Base-by-base conservation (phyloP, 2,329 filamentous ascomycete species). In the Diaporthe helianthi region DNA sequence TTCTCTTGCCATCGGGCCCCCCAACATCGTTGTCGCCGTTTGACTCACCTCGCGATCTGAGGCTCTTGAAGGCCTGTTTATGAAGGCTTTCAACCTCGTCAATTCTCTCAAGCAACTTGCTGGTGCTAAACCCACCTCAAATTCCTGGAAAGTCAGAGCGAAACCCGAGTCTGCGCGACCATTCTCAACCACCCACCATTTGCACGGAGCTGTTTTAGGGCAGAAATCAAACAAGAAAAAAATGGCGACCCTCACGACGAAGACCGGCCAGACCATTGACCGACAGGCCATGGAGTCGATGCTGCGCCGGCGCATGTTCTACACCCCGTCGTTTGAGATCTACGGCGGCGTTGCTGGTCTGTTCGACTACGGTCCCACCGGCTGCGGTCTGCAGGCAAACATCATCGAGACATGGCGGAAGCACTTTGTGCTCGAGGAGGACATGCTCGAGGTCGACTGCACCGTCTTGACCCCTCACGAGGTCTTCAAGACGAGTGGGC, bases 371-470 rank as follows among this genome's bases (percentile, higher is more conserved):
- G 94, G 94, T 74, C 94, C 94, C 36, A 93, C 94, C 38, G 93
- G 94, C 73, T 94, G 92, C 81, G 88, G 92, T 60, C 87, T 97
- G 70, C 92, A 97, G 81, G 90, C 93, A 76, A 95, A 96, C 82
- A 91, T 98, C 75, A 85, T 97, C 79, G 93, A 97, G 79, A 79
- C 90, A 73, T 98, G 94, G 94, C 88, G 93, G 79, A 97, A 97
- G 81, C 94, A 97, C 83, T 97, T 97, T 79, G 90, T 97, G 72
- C 86, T 97, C 69, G 91, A 94, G 83, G 94, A 97, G 84, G 92
- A 97, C 79, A 97, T 97, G 93, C 89, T 97, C 74, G 93, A 97
- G 83, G 90, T 97, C 73, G 94, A 97, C 83, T 97, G 93, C 83
- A 96, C 93, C 47, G 96, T 95, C 82, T 82, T 99, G 78, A 99